A percentile compares a stretch with the other conserved stretches of the same genome.
phyloP scores from a whole-genome alignment of 768 basidiomycete species.

The Termitomyces sp. region DNA sequence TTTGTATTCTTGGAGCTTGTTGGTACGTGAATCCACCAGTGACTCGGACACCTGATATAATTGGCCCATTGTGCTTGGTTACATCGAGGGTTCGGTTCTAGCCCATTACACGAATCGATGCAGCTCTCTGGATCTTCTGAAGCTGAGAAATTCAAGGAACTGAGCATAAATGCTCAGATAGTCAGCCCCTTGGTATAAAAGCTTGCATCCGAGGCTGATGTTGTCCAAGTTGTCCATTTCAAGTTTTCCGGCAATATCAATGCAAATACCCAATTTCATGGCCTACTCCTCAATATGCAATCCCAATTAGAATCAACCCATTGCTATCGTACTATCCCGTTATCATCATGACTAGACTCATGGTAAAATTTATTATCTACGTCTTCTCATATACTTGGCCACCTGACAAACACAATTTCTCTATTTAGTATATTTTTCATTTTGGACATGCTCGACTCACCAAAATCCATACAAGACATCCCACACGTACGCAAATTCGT shows the following conservation, averaged over 20 bases:
- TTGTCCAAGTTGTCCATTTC: slow-evolving; percentile 15
- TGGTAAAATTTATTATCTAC: too few relatives aligned
- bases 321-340: too few relatives aligned
- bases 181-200: slow-evolving; percentile 44
- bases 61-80: slow-evolving; percentile 29
- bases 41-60: background rate
- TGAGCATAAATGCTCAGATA: slow-evolving; percentile 35
- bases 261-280: too few relatives aligned
- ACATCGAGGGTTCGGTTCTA: slow-evolving; percentile 47
- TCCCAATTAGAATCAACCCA: too few relatives aligned
- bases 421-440: too few relatives aligned
- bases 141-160: slow-evolving; percentile 35
- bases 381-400: too few relatives aligned
- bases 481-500: background rate
- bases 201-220: slow-evolving; percentile 35
- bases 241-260: too few relatives aligned
- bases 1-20: slow-evolving; percentile 16
- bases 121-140: slow-evolving; percentile 31
- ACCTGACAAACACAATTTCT: too few relatives aligned
- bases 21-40: background rate
- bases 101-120: slow-evolving; percentile 35
- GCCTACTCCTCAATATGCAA: too few relatives aligned
- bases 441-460: too few relatives aligned
- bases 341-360: too few relatives aligned
- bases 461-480: background rate